phyloP scores from a whole-genome alignment of 2,329 filamentous ascomycete species.

The Madurella fahalii region DNA sequence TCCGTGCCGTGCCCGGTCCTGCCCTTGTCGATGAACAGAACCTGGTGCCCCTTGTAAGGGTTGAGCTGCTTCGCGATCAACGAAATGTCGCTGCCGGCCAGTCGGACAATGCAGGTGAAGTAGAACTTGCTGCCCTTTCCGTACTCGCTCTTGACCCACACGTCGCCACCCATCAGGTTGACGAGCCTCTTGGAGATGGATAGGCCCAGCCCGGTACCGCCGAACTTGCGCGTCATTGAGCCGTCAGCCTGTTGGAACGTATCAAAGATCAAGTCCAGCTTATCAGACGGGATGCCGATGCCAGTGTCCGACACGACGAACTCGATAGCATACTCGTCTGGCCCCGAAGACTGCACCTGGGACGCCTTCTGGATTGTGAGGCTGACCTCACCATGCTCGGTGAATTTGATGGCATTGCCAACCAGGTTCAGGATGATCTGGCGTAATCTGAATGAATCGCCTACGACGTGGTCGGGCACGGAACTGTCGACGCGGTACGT shows the following conservation, averaged over 20 bases:
- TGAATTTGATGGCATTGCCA: constrained; percentile 98
- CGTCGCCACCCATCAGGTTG: constrained; percentile 91
- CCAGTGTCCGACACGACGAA: constrained; percentile 95
- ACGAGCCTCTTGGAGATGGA: constrained; percentile 95
- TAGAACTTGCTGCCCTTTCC: constrained; percentile 91
- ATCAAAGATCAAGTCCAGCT: constrained; percentile 95
- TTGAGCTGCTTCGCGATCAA: constrained; percentile 78
- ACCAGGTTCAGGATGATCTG: constrained; percentile 97
- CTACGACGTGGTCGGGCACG: constrained; percentile 91
- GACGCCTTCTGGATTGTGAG: constrained; percentile 76
- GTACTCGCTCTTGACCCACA: constrained; percentile 92
- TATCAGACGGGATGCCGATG: constrained; percentile 93
- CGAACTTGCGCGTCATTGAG: constrained; percentile 93
- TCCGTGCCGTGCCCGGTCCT: constrained; percentile 72
- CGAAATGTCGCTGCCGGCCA: constrained; percentile 73
- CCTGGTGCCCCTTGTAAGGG: constrained; percentile 88
- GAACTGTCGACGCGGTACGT: constrained; percentile 91
- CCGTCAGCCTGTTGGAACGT: constrained; percentile 98
- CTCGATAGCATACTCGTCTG: constrained; percentile 85
- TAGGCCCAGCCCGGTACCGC: constrained; percentile 86
- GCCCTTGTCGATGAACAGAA: constrained; percentile 92
- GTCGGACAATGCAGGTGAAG: constrained; percentile 88
- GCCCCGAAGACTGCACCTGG: constrained; percentile 55
- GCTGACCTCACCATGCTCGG: constrained; percentile 92
- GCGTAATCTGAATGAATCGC: constrained; percentile 90